Base-by-base conservation (phyloP, 176 grass and related monocot genomes). In the Eragrostis curvula region DNA sequence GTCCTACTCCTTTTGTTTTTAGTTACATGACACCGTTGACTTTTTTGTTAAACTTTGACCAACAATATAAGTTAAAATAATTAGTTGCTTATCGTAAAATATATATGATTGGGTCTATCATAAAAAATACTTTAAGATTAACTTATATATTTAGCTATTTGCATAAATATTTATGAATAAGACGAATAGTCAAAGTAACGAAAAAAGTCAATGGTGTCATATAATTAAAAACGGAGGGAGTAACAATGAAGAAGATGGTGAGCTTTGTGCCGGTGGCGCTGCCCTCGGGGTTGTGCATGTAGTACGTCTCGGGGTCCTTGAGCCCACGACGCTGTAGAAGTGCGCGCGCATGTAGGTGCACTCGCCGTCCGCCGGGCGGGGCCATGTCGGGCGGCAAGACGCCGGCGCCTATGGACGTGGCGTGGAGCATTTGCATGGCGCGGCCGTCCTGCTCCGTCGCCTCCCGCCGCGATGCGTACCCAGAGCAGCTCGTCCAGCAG, bases 211-310 rank as follows among this genome's bases (percentile, higher is more conserved):
- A n/a, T n/a, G n/a, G n/a, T n/a, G n/a, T n/a, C n/a, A n/a, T n/a
- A n/a, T n/a, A n/a, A n/a, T n/a, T n/a, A n/a, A n/a, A n/a, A n/a
- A n/a, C n/a, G n/a, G n/a, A n/a, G n/a, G n/a, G n/a, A n/a, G n/a
- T n/a, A 36, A 36, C 32, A 87, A 93, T 84, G 70, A 97, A 97
- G 87, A 97, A 97, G 67, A 97, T 81, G 74, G 91, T 97, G 79
- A 94, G 91, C 78, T 94, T 91, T 43, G 91, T 82, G 1, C 88
- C 88, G n/a, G 75, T 70, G 58, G 67, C 73, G 65, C 65, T 79
- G 20, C 90, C 86, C 70, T 94, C 92, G 12, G 90, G 92, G 71
- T 95, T 98, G 77, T 88, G 79, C 96, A 98, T 95, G 88, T 98
- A 95, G 74, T 91, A 95, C 11, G 96, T 95, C 88, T 98, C 90